Conservation (phyloP, 1,284 basidiomycete genomes). For the Marasmius oreades region DNA sequence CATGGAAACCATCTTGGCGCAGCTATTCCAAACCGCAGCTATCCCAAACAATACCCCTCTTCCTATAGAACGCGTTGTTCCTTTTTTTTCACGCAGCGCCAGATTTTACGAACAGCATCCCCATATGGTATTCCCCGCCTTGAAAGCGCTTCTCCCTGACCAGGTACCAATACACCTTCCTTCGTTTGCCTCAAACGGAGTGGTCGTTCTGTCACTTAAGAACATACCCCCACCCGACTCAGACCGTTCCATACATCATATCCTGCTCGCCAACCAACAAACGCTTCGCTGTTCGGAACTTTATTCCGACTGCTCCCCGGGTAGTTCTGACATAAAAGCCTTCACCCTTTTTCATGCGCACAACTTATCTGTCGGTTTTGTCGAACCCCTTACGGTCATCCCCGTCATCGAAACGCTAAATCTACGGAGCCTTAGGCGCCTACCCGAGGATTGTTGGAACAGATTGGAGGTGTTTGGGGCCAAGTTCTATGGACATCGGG, state of each 20-base stretch:
- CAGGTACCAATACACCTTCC: neutral
- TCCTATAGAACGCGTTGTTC: too few species aligned
- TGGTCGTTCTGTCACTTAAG: neutral
- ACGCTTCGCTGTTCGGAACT: neutral
- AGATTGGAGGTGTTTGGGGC: neutral
- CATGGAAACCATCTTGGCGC: neutral
- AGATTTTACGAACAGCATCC: neutral
- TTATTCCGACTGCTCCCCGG: neutral
- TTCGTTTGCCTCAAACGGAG: neutral
- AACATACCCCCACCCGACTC: neutral
- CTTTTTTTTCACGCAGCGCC: neutral
- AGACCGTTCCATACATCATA: neutral
- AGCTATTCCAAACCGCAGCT: neutral
- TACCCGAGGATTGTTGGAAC: neutral
- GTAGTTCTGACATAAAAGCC: too few species aligned
- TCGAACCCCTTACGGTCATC: neutral
- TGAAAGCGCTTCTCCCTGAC: neutral
- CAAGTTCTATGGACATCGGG: too few species aligned
- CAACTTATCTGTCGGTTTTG: neutral
- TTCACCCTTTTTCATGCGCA: neutral
- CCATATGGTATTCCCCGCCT: neutral
- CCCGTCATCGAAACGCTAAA: neutral
- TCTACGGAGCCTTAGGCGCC: neutral
- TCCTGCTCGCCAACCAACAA: neutral
- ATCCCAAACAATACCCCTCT: too few species aligned